Base-by-base conservation (phyloP, 176 grass and related monocot species). In the Oryza longistaminata region DNA sequence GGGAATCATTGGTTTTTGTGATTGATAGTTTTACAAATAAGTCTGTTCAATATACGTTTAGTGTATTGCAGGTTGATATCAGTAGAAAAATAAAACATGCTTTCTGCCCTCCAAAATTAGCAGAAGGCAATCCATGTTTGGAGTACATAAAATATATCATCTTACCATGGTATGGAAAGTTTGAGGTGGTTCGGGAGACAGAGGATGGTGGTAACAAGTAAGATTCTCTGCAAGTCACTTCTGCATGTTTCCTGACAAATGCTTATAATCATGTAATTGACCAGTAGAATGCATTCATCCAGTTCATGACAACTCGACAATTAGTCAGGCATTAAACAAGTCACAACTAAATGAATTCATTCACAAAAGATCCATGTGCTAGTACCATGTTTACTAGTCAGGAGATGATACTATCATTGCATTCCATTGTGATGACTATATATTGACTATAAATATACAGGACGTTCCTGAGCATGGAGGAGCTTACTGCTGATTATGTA, bases 121-220 rank as follows among this genome's bases (percentile, higher is more conserved):
- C 80, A 10, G 66, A 86, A 78, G 86, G 75, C 62, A 95, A 92
- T 53, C 93, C 93, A 9, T 94, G 93, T 66, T 73, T 92, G 64
- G 93, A 86, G 80, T 92, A 90, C 46, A 82, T 94, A 24, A 90
- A 88, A 74, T 90, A 89, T 70, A 79, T 94, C 17, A 15, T 94
- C 60, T 82, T 94, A 9, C 90, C 85, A 64, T 90, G 78, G 93
- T 86, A 84, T 90, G 78, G 70, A 75, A 75, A 68, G 71, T 92
- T 94, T 90, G 87, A 92, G 82, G 87, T 94, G n/a, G 78, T 76
- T 2, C 70, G 82, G 79, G 73, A 87, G 68, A 66, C 88, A 71
- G 78, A 81, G 73, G 66, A 90, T 73, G 87, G 93, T 62, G 87
- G 87, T 49, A 31, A 83, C 70, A 94, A 89, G 92, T 94, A 70